A percentile compares a stretch with the other conserved stretches of the same genome.
Conservation (phyloP, 495 filamentous ascomycete species). For the Corynascus novoguineensis region DNA sequence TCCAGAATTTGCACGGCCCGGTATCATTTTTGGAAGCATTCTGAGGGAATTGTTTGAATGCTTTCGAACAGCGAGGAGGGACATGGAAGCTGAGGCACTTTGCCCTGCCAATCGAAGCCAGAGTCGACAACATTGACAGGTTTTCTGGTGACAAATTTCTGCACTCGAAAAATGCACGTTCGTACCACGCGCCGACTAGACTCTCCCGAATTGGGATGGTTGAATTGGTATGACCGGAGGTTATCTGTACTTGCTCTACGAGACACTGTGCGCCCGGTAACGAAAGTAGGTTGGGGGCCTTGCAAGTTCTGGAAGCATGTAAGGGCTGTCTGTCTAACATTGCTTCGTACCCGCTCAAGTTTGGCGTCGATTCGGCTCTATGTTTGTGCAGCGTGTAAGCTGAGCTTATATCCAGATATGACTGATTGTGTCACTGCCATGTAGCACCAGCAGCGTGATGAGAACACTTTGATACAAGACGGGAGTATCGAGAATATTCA, state of each 20-base stretch:
- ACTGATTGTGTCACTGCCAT: too few relatives aligned
- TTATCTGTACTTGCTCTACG: too few relatives aligned
- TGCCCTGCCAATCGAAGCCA: background rate
- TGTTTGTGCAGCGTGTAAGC: background rate
- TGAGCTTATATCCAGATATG: too few relatives aligned
- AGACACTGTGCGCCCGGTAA: background rate
- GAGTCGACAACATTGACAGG: too few relatives aligned
- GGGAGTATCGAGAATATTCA: too few relatives aligned
- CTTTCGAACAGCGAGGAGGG: background rate
- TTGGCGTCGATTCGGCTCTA: background rate
- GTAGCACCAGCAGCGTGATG: too few relatives aligned
- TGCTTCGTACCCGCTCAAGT: background rate
- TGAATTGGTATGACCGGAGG: too few relatives aligned
- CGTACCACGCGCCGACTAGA: background rate
- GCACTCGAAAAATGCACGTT: background rate
- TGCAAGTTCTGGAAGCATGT: background rate
- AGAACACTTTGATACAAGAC: too few relatives aligned
- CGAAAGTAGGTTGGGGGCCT: background rate
- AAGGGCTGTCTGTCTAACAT: background rate
- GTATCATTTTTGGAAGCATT: background rate
- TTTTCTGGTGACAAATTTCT: background rate
- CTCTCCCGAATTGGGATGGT: background rate
- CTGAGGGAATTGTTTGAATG: conserved; percentile 3
- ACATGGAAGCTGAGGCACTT: too few relatives aligned
- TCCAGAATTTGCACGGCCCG: background rate